Percentiles rank a stretch among this genome's conserved stretches.
Evolutionary conservation across 1,139 yeast genomes (phyloP).

Genomic region (Candida sp.): DNA sequence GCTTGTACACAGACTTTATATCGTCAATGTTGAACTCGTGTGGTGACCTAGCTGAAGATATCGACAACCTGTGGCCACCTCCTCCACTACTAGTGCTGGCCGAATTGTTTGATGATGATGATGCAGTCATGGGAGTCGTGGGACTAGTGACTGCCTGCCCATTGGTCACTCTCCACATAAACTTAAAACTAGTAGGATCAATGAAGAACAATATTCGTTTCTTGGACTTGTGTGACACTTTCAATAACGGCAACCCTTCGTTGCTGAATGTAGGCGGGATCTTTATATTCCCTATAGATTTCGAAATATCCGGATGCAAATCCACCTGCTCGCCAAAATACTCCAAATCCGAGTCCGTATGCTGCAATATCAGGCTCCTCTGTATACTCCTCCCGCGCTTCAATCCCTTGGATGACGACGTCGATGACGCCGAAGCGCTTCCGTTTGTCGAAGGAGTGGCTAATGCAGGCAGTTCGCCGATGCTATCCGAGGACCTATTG

Average conservation of each 20-base stretch:
- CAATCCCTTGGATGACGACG: not conserved
- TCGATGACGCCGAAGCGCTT: not conserved
- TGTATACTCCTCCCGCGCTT: conserved; percentile 7
- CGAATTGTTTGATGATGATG: conserved; percentile 16
- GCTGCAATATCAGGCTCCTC: conserved; percentile 4
- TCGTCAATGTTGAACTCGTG: conserved; percentile 69
- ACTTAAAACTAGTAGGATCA: conserved; percentile 37
- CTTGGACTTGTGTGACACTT: conserved; percentile 73
- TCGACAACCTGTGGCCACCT: conserved; percentile 16
- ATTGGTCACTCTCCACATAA: conserved; percentile 49
- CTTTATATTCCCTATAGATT: conserved; percentile 18
- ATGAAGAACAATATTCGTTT: conserved; percentile 47
- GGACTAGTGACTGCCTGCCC: conserved; percentile 5
- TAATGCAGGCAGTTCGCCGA: not conserved
- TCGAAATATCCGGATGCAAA: conserved; percentile 13
- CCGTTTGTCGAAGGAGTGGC: not conserved
- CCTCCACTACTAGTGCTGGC: conserved; percentile 7
- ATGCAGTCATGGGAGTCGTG: conserved; percentile 17
- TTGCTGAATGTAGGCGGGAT: conserved; percentile 32
- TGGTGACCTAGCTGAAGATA: conserved; percentile 20
- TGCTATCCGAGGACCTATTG: conserved; percentile 17
- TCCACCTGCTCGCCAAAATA: conserved; percentile 9
- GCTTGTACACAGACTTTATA: conserved; percentile 69
- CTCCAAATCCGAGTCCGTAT: conserved; percentile 4
- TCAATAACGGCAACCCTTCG: conserved; percentile 55